Base-by-base conservation (phyloP, 208 protist species). In the Trypanosoma platydactyli region DNA sequence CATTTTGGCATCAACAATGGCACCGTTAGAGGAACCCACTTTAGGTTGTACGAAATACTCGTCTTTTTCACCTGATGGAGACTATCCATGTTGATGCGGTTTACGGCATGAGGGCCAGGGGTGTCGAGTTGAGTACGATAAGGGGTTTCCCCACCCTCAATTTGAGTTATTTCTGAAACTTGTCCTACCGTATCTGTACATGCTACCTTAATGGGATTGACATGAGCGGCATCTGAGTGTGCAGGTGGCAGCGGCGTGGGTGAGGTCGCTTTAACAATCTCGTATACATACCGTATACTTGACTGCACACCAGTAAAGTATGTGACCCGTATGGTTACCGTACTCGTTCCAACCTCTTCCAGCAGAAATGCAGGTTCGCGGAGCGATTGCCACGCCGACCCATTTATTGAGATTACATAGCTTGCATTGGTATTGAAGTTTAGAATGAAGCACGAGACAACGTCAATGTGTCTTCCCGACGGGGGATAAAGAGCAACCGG, bases 401-500 rank as follows among this genome's bases (percentile, higher is more conserved):
- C 67, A 58, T 89, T 88, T 22, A 88, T 65, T 35, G 73, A 82
- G 29, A 74, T 59, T 66, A 71, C 84, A 62, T 80, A 81, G 27
- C 33, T 79, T 22, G 72, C 74, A 15, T 55, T 6, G 15, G 54
- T 22, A 12, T 45, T 57, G 22, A 62, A 50, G 25, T 75, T 64
- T 16, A 45, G 64, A 30, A 92, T 73, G 44, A 92, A 59, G 16
- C 84, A 73, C 16, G 45, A 45, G 27, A 87, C 68, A 30, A 83
- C 83, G 11, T 83, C 86, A 22, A 92, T 60, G 49, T 80, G 89
- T 48, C 71, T 73, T 30, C 83, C 83, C 15, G 77, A 82, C 6
- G 46, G 5, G n/a, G 86, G 83, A 46, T 77, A 84, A 12, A 92
- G 67, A 25, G 64, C 44, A 16, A 89, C 52, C 11, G 65, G 55